A percentile compares a stretch with the other conserved stretches of the same genome.
Evolutionary conservation across 768 basidiomycete species (phyloP).

Genomic region (Lepiota venenata): DNA sequence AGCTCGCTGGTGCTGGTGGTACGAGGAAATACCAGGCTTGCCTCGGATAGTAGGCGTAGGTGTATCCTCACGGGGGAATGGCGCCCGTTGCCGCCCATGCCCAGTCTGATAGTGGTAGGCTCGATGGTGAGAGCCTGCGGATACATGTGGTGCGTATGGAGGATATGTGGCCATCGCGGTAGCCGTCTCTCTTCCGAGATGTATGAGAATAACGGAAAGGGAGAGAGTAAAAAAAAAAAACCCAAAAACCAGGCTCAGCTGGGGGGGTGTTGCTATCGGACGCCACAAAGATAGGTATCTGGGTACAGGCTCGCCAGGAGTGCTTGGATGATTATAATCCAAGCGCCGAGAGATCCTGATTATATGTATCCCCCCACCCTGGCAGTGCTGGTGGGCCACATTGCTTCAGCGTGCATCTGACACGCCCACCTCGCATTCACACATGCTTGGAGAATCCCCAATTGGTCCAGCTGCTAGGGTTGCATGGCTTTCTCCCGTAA

Average conservation of each 20-base stretch:
- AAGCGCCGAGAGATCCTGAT: background rate
- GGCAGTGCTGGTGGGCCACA: conserved; percentile 12
- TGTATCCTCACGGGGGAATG: conserved; percentile 13
- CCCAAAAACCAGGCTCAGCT: conserved; percentile 6
- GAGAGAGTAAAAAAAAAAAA: background rate
- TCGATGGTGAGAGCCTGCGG: conserved; percentile 2
- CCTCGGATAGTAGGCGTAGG: conserved; percentile 16
- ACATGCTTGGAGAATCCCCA: conserved; percentile 8
- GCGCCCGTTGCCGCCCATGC: conserved; percentile 1
- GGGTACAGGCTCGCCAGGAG: conserved; percentile 15
- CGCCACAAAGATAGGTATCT: background rate
- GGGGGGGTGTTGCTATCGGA: background rate
- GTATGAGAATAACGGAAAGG: conserved; percentile 14
- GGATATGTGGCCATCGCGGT: conserved; percentile 15
- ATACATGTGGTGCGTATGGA: conserved; percentile 10
- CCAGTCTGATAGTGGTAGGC: conserved; percentile 3
- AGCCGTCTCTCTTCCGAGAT: conserved; percentile 11
- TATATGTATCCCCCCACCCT: conserved; percentile 2
- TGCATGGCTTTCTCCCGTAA: background rate
- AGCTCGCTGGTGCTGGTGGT: conserved; percentile 4
- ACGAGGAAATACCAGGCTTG: conserved; percentile 9
- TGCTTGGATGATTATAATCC: background rate
- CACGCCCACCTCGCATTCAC: conserved; percentile 18
- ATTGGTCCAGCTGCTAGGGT: background rate
- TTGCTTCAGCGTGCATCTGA: conserved; percentile 34